Percentiles rank a stretch among this genome's conserved stretches.
phyloP scores from a whole-genome alignment of 2,329 filamentous ascomycete genomes.

The Aspergillus chevalieri region DNA sequence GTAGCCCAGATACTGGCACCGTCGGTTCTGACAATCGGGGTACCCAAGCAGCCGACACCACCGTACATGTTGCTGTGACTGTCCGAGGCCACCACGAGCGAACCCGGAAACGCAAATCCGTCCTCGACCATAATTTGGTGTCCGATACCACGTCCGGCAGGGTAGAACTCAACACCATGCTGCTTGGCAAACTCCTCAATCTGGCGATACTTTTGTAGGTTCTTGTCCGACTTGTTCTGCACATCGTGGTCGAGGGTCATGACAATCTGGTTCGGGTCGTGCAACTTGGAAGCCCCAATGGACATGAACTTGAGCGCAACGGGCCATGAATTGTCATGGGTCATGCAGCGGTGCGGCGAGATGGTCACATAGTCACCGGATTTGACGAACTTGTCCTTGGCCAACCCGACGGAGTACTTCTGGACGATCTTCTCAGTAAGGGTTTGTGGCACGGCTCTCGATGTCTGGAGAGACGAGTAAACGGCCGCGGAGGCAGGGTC shows the following conservation, averaged over 20 bases:
- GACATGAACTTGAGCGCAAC: slow-evolving; percentile 74
- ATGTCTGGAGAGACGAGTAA: slow-evolving; percentile 64
- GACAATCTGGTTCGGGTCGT: slow-evolving; percentile 67
- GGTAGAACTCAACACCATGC: slow-evolving; percentile 73
- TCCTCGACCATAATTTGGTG: slow-evolving; percentile 76
- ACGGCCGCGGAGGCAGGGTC: slow-evolving; percentile 61
- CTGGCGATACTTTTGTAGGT: slow-evolving; percentile 73
- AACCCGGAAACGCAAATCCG: slow-evolving; percentile 78
- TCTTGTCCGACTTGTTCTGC: slow-evolving; percentile 71
- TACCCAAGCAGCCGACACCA: slow-evolving; percentile 69
- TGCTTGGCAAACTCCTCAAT: slow-evolving; percentile 76
- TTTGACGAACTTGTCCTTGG: slow-evolving; percentile 67
- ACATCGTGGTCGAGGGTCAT: slow-evolving; percentile 86
- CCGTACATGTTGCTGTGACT: slow-evolving; percentile 78
- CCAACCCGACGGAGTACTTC: slow-evolving; percentile 67
- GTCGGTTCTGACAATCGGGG: slow-evolving; percentile 78
- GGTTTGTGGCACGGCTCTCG: slow-evolving; percentile 58
- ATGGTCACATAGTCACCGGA: slow-evolving; percentile 80
- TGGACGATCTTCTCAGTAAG: slow-evolving; percentile 92
- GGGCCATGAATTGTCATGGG: slow-evolving; percentile 77
- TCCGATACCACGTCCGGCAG: slow-evolving; percentile 72
- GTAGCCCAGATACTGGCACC: slow-evolving; percentile 83
- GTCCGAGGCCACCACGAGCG: slow-evolving; percentile 67
- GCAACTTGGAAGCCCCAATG: slow-evolving; percentile 69
- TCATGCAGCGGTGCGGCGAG: slow-evolving; percentile 68